Evolutionary conservation across 1,139 yeast genomes (phyloP), one percentile per base, ranked within the genome.

Genomic region (Casaregolazyma lundiana): DNA sequence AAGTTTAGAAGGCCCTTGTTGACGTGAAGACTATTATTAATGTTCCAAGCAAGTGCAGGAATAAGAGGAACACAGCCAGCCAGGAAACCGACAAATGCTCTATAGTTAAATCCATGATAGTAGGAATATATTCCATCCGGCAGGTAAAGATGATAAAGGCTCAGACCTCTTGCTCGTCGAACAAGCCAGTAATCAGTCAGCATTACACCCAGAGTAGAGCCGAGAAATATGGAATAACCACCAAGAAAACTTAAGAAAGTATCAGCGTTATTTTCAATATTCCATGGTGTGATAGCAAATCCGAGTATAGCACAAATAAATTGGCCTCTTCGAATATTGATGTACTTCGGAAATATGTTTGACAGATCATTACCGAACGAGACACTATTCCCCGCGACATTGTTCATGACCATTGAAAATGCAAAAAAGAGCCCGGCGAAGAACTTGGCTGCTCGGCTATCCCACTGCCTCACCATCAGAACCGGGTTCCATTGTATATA

Each of bases 351-450:
- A 38, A 69, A 60, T 21, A 74, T 53, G 38, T 77, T 77, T 2
- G 77, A 66, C 42, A 75, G 57, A 59, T 75, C 79, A 66, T 73
- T 73, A 40, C 80, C 80, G 49, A 75, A 73, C 2, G 80, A 73
- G 48, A 73, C 67, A 15, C 76, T 77, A 57, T 76, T 73, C 46
- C 72, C 76, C 41, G 75, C 68, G 16, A 70, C 68, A 39, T 75
- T 76, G 44, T 74, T 69, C 44, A 73, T 71, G 16, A 76, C 59
- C 52, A 73, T 76, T 6, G 77, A 75, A 39, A 71, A 54, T 17
- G 68, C 62, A 56, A 76, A 73, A 5, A 73, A 65, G 7, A 72
- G 56, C 21, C 74, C 70, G 48, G 71, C 67, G 53, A 76, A 73
- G 52, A 72, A 73, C 3, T 72, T 65, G 35, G 72, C 80, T 4